A percentile compares a stretch with the other conserved stretches of the same genome.
Evolutionary conservation across 768 basidiomycete genomes (phyloP).

Genomic region (Psilocybe cyanescens): DNA sequence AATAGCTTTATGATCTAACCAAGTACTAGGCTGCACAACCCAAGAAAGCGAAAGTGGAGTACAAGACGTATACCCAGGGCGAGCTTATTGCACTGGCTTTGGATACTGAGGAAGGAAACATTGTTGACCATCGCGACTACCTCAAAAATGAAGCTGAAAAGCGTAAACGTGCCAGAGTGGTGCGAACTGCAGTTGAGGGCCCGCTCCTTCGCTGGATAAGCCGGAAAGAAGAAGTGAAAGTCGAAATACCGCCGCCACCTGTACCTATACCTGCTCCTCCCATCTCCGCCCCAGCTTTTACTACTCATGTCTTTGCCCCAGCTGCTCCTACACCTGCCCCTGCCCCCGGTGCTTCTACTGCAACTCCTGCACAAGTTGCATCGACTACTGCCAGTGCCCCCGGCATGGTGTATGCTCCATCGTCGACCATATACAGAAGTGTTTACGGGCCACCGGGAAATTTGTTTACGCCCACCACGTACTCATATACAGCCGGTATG

Average conservation of each 20-base stretch:
- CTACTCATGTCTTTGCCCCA: background rate
- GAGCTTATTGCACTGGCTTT: constrained; percentile 84
- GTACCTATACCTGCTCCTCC: background rate
- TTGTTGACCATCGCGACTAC: constrained; percentile 77
- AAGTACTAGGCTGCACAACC: constrained; percentile 56
- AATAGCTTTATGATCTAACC: background rate
- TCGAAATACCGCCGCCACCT: constrained; percentile 38
- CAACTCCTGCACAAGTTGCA: constrained; percentile 10
- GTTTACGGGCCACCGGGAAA: constrained; percentile 27
- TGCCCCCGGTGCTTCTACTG: too few relatives aligned
- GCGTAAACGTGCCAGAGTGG: constrained; percentile 66
- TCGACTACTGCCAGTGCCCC: constrained; percentile 3
- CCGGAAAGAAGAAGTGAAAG: constrained; percentile 58
- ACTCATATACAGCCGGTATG: constrained; percentile 24
- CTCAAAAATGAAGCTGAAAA: constrained; percentile 83
- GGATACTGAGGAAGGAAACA: constrained; percentile 87
- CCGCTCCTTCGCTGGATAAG: constrained; percentile 78
- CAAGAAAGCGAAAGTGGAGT: constrained; percentile 60
- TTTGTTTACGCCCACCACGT: constrained; percentile 30
- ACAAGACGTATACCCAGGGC: constrained; percentile 70
- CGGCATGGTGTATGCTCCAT: constrained; percentile 2
- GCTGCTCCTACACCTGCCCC: background rate
- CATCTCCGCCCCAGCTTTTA: too few relatives aligned
- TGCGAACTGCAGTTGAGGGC: constrained; percentile 64
- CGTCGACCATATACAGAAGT: constrained; percentile 22